phyloP scores from a whole-genome alignment of 495 filamentous ascomycete genomes.

The Rusavskia elegans region DNA sequence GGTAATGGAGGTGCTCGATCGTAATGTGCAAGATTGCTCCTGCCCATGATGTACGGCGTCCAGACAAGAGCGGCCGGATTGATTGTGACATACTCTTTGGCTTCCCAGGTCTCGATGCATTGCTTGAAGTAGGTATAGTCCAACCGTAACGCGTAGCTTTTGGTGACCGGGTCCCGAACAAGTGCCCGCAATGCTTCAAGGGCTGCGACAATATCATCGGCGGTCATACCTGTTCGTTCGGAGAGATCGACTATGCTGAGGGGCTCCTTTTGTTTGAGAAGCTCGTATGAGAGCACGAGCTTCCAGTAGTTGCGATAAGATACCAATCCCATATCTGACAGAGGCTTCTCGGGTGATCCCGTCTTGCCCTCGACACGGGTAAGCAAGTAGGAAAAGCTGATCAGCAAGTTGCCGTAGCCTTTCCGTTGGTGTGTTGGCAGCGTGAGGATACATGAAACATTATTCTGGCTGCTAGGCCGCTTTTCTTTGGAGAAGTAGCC shows the following conservation, averaged over 20 bases:
- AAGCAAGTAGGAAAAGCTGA: constrained; percentile 94
- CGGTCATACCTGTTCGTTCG: constrained; percentile 82
- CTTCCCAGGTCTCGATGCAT: constrained; percentile 74
- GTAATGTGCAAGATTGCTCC: constrained; percentile 67
- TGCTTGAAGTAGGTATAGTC: constrained; percentile 68
- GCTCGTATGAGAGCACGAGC: constrained; percentile 67
- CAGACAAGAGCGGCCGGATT: constrained; percentile 72
- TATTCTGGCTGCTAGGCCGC: constrained; percentile 84
- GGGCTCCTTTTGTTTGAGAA: constrained; percentile 46
- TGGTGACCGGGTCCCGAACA: constrained; percentile 77
- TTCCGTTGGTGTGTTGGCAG: constrained; percentile 93
- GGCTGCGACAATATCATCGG: constrained; percentile 88
- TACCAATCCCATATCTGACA: constrained; percentile 94
- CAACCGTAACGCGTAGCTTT: constrained; percentile 72
- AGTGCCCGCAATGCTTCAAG: constrained; percentile 78
- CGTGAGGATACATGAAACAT: constrained; percentile 93
- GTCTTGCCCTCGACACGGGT: constrained; percentile 88
- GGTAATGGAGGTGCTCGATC: constrained; percentile 70
- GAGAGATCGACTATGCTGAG: constrained; percentile 69
- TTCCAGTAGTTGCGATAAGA: constrained; percentile 98
- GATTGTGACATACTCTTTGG: constrained; percentile 70
- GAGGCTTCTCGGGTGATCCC: constrained; percentile 90
- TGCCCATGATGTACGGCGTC: constrained; percentile 97
- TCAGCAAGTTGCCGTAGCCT: constrained; percentile 89
- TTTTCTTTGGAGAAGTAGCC: constrained; percentile 99